phyloP scores from a whole-genome alignment of 805 yeast species.

The Pichia exigua region DNA sequence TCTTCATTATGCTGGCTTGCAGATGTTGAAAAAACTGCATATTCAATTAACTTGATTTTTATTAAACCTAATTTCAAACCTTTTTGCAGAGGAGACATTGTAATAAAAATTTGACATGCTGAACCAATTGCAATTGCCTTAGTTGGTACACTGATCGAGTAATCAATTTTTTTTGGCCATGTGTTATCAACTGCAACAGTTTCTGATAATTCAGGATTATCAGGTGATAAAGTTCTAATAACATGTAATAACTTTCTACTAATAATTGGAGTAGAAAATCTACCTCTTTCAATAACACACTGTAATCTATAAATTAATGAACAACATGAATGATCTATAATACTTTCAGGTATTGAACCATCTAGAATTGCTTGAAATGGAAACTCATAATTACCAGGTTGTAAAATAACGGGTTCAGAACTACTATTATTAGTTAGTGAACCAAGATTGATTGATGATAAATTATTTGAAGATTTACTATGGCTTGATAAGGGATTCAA shows the following conservation, averaged over 20 bases:
- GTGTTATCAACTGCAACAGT: conserved; percentile 90
- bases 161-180: conserved; percentile 93
- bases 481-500: background rate
- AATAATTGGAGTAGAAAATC: conserved; percentile 56
- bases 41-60: conserved; percentile 60
- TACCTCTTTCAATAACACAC: conserved; percentile 77
- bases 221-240: conserved; percentile 80
- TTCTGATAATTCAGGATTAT: conserved; percentile 79
- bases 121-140: conserved; percentile 91
- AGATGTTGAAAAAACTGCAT: conserved; percentile 47
- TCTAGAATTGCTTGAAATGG: conserved; percentile 84
- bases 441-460: conserved; percentile 16
- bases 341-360: conserved; percentile 77
- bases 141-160: conserved; percentile 76
- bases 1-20: conserved; percentile 57
- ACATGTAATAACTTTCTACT: conserved; percentile 71
- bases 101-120: conserved; percentile 56
- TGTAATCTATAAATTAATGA: conserved; percentile 64
- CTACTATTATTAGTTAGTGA: conserved; percentile 8
- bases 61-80: conserved; percentile 75
- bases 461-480: conserved; percentile 30
- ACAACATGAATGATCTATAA: conserved; percentile 83
- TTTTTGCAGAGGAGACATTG: conserved; percentile 71
- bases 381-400: conserved; percentile 78
- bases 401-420: conserved; percentile 33